Conservation (phyloP, 257 asterid species). For the Perilla frutescens region DNA sequence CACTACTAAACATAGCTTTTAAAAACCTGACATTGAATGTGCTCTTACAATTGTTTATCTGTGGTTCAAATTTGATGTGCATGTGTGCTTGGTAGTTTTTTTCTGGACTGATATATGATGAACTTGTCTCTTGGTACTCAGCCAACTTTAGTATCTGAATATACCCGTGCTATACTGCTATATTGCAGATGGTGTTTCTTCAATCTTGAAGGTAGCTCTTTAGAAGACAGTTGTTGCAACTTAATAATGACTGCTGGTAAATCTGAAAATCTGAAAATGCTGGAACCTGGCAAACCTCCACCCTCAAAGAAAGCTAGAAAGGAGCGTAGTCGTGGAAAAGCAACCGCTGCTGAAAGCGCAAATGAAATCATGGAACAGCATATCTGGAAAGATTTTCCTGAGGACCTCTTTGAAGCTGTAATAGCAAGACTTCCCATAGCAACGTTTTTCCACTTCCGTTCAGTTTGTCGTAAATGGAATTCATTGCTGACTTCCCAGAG, state of each 20-base stretch:
- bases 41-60: background rate
- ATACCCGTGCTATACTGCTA: constrained; percentile 18
- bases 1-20: background rate
- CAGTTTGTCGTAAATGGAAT: constrained; percentile 88
- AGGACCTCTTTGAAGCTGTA: constrained; percentile 90
- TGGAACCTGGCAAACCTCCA: constrained; percentile 88
- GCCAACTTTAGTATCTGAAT: constrained; percentile 36
- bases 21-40: background rate
- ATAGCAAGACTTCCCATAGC: constrained; percentile 86
- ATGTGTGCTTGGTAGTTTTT: constrained; percentile 20
- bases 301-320: constrained; percentile 74
- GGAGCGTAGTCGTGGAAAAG: constrained; percentile 60
- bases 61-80: background rate
- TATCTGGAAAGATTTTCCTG: constrained; percentile 95
- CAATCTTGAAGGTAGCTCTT: constrained; percentile 57
- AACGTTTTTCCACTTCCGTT: constrained; percentile 76
- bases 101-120: background rate
- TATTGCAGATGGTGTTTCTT: constrained; percentile 67
- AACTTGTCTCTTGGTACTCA: constrained; percentile 24
- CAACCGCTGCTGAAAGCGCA: constrained; percentile 44
- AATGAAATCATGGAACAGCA: constrained; percentile 62
- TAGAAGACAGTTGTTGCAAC: constrained; percentile 60
- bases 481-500: constrained; percentile 76
- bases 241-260: constrained; percentile 79
- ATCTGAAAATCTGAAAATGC: constrained; percentile 78